phyloP scores from a whole-genome alignment of 2,329 filamentous ascomycete species.

The Neoascochyta sp. region DNA sequence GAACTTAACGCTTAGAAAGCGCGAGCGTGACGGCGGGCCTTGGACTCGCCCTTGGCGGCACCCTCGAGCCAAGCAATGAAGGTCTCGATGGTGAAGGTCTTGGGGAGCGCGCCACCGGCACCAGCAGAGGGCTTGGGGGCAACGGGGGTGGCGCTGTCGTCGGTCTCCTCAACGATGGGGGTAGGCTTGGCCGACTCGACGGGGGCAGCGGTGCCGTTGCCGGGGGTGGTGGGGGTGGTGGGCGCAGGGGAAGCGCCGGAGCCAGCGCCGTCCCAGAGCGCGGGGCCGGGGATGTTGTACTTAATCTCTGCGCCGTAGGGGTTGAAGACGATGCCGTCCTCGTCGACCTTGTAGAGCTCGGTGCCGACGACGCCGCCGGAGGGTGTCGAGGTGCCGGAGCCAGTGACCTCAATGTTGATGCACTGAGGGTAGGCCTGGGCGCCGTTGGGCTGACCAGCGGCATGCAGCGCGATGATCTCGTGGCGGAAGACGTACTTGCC shows the following conservation, averaged over 20 bases:
- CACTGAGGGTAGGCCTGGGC: constrained; percentile 52
- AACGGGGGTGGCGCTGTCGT: constrained; percentile 7
- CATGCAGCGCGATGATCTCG: constrained; percentile 53
- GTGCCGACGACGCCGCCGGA: constrained; percentile 53
- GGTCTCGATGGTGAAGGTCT: constrained; percentile 33
- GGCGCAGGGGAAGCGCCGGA: constrained; percentile 15
- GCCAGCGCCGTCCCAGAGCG: constrained; percentile 29
- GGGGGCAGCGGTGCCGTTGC: constrained; percentile 9
- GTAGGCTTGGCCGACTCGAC: constrained; percentile 8
- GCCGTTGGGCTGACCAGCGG: constrained; percentile 42
- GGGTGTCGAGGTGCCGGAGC: constrained; percentile 43
- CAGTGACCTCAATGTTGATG: constrained; percentile 51
- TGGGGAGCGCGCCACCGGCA: constrained; percentile 14
- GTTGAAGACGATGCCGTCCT: constrained; percentile 45
- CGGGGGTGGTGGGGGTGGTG: constrained; percentile 9
- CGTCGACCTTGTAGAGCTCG: constrained; percentile 44
- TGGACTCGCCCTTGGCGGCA: constrained; percentile 12
- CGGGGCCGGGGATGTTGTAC: constrained; percentile 46
- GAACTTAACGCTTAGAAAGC: too few species aligned
- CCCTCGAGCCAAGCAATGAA: constrained; percentile 36
- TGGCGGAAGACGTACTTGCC: constrained; percentile 57
- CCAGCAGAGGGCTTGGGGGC: constrained; percentile 11
- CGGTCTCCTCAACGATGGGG: constrained; percentile 1
- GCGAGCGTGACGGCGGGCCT: constrained; percentile 29
- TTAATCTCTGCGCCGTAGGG: constrained; percentile 34